These are phyloP conservation scores for Sugiyamaella marilandica DNA, from an alignment of 805 yeast genomes.

Conservation along the genomic window DNA sequence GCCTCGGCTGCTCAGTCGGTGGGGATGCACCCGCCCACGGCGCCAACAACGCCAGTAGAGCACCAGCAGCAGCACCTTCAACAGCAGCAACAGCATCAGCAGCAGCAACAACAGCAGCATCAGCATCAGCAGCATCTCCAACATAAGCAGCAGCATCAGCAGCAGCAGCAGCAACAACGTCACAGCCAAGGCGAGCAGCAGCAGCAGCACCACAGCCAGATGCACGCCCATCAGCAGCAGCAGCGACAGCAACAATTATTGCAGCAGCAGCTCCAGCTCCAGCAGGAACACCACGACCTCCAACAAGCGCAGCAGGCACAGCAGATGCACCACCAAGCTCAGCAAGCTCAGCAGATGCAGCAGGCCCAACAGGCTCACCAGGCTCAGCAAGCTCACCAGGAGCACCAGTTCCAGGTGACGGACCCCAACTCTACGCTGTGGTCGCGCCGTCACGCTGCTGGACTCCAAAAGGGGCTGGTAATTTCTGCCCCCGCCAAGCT, in stretches of 20 bases:
- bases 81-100: constrained; percentile 2
- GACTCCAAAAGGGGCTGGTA: constrained; percentile 12
- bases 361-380: not conserved
- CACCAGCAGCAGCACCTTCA: not conserved
- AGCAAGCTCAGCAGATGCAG: not conserved
- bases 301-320: not conserved
- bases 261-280: not conserved
- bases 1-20: constrained; percentile 4
- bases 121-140: constrained; percentile 1
- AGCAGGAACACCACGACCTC: not conserved
- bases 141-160: not conserved
- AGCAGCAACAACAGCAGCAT: not conserved
- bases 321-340: not conserved
- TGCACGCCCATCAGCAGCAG: not conserved
- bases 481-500: constrained; percentile 6
- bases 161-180: not conserved
- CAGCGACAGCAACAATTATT: not conserved
- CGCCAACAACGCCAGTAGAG: not conserved
- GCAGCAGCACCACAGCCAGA: not conserved
- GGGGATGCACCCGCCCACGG: constrained; percentile 5
- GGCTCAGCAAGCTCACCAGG: not conserved
- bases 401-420: too few relatives aligned
- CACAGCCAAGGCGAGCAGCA: not conserved
- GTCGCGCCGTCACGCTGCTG: constrained; percentile 18
- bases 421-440: constrained; percentile 13